These are phyloP conservation scores for Scedosporium boydii DNA, from an alignment of 2,329 filamentous ascomycete species.

Conservation along the genomic window DNA sequence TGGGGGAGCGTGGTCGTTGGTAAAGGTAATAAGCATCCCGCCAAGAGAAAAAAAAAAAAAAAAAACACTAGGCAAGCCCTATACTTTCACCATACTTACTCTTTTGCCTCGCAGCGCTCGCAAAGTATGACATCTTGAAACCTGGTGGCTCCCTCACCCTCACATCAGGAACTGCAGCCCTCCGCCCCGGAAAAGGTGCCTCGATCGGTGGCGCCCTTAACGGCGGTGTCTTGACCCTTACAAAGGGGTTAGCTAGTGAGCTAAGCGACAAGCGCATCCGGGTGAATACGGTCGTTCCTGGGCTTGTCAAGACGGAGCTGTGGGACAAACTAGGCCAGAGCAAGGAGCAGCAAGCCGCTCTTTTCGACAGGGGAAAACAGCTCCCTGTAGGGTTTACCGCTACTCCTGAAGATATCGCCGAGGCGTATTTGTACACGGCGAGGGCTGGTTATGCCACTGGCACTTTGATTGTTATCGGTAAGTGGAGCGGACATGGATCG, in stretches of 20 bases:
- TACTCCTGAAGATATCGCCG: conserved; percentile 28
- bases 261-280: conserved; percentile 17
- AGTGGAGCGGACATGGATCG: background rate
- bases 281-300: conserved; percentile 22
- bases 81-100: background rate
- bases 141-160: conserved; percentile 26
- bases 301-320: conserved; percentile 21
- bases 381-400: conserved; percentile 10
- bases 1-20: conserved; percentile 26
- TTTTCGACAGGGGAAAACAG: conserved; percentile 12
- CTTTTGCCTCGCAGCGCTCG: conserved; percentile 14
- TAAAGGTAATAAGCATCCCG: conserved; percentile 16
- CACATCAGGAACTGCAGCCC: conserved; percentile 24
- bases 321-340: conserved; percentile 20
- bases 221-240: conserved; percentile 18
- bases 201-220: conserved; percentile 23
- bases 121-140: conserved; percentile 25
- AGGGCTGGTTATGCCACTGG: conserved; percentile 29
- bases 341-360: conserved; percentile 16
- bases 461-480: conserved; percentile 13
- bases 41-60: too few relatives aligned
- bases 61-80: background rate
- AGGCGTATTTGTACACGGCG: conserved; percentile 33
- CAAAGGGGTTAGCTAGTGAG: conserved; percentile 18
- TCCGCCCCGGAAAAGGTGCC: conserved; percentile 25